phyloP scores from a whole-genome alignment of 441 rosid genomes.

The Erodium texanum region DNA sequence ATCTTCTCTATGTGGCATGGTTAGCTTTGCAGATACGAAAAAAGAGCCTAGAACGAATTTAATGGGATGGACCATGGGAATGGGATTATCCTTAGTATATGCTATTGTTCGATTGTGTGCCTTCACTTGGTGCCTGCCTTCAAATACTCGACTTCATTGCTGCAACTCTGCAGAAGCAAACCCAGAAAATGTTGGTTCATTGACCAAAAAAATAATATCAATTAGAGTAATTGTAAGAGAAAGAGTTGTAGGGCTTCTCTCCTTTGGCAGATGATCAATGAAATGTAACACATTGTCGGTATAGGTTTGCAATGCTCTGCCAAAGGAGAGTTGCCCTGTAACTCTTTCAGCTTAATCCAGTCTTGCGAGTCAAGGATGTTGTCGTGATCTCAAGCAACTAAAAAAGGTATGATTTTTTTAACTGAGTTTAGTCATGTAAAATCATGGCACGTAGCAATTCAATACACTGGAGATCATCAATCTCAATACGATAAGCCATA shows the following conservation, averaged over 20 bases:
- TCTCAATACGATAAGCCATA: no score
- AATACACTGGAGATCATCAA: no score
- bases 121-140: not conserved
- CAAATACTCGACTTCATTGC: no score
- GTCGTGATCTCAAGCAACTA: not conserved
- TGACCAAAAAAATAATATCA: not conserved
- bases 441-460: not conserved
- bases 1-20: not conserved
- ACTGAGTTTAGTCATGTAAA: no score
- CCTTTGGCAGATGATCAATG: conserved; percentile 37
- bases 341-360: conserved; percentile 43
- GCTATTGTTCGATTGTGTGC: not conserved
- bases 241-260: conserved; percentile 53
- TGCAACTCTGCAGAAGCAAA: no score
- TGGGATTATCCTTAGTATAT: not conserved
- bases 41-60: not conserved
- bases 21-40: not conserved
- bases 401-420: not conserved
- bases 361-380: not conserved
- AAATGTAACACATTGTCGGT: not conserved
- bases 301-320: conserved; percentile 24
- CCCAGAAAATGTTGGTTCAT: not conserved
- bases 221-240: conserved; percentile 30
- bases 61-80: not conserved
- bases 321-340: conserved; percentile 92